Percentiles rank a stretch among this genome's conserved stretches.
Evolutionary conservation across 331 rosid species (phyloP).

Genomic region (Erythrophleum ivorense): DNA sequence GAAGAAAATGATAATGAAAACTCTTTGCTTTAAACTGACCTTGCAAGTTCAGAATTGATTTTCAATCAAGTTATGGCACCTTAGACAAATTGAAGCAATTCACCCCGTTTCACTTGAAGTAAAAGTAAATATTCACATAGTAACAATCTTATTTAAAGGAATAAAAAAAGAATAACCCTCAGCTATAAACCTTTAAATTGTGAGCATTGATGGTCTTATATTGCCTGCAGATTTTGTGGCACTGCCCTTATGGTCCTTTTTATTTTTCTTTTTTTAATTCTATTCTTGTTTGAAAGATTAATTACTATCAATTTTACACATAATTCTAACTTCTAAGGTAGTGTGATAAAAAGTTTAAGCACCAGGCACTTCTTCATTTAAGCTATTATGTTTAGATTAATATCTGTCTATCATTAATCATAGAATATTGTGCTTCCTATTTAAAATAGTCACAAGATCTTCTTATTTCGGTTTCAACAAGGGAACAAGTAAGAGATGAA

Average conservation of each 20-base stretch:
- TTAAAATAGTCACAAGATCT: too few species aligned
- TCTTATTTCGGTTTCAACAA: too few species aligned
- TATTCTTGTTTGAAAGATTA: conserved; percentile 12
- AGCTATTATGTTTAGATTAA: neutral
- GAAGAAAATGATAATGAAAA: conserved; percentile 28
- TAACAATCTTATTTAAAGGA: conserved; percentile 13
- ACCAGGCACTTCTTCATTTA: neutral
- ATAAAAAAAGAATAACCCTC: conserved; percentile 21
- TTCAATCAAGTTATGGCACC: conserved; percentile 93
- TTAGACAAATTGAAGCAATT: conserved; percentile 97
- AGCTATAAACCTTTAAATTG: neutral
- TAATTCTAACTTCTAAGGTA: neutral
- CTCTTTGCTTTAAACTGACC: conserved; percentile 59
- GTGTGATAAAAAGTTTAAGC: neutral
- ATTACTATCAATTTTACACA: neutral
- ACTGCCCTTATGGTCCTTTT: neutral
- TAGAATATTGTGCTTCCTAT: too few species aligned
- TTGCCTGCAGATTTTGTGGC: neutral
- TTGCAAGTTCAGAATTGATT: conserved; percentile 69
- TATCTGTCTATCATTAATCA: neutral
- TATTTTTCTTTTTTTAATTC: neutral
- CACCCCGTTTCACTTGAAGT: conserved; percentile 93
- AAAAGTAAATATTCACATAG: neutral
- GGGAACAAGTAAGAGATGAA: too few species aligned
- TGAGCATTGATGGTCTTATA: neutral